Conservation (phyloP, 306 rosid species). For the Vigna hirtella region DNA sequence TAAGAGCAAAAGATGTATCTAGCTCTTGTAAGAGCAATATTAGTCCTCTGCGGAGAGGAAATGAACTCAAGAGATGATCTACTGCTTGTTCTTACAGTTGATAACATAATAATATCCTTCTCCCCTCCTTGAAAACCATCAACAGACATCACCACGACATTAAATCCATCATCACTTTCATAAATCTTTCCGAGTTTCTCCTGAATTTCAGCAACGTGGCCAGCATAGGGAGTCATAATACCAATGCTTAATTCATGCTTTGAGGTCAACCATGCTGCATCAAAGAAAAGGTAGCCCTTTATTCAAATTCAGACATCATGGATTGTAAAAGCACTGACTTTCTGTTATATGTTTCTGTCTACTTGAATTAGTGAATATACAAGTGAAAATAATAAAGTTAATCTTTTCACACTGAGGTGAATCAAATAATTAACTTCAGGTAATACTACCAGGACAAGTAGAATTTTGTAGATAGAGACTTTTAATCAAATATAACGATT, state of each 20-base stretch:
- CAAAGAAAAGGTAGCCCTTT: not conserved
- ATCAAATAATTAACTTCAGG: not conserved
- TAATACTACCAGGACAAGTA: not conserved
- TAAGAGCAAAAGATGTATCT: constrained; percentile 49
- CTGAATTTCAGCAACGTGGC: constrained; percentile 62
- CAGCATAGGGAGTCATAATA: constrained; percentile 73
- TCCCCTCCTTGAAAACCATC: constrained; percentile 89
- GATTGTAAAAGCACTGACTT: too few relatives aligned
- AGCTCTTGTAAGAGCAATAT: constrained; percentile 89
- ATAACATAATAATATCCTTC: constrained; percentile 68
- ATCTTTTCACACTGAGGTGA: not conserved
- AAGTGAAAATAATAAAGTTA: not conserved
- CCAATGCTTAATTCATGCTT: constrained; percentile 55
- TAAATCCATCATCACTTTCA: constrained; percentile 49
- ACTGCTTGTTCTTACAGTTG: constrained; percentile 67
- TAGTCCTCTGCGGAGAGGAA: constrained; percentile 59
- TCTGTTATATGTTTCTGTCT: too few relatives aligned
- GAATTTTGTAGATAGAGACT: not conserved
- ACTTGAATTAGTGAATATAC: too few relatives aligned
- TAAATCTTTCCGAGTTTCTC: constrained; percentile 48
- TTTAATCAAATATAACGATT: not conserved
- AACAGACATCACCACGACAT: constrained; percentile 68
- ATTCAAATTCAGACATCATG: not conserved
- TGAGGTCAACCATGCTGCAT: constrained; percentile 52
- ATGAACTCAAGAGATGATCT: constrained; percentile 53